phyloP scores from a whole-genome alignment of 345 rosid species.

The Draba incana region DNA sequence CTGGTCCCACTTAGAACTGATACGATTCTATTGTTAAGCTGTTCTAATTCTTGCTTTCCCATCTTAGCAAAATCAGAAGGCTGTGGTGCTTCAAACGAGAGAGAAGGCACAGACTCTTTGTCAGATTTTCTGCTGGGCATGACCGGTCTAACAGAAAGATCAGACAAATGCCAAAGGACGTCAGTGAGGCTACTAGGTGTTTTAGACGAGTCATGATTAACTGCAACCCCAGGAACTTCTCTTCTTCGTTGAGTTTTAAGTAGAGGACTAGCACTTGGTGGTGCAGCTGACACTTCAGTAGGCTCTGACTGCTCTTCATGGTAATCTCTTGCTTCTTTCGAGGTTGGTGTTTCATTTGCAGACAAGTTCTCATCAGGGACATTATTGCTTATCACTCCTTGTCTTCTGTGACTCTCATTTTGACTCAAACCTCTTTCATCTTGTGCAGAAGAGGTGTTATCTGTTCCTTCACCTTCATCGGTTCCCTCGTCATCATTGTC shows the following conservation, averaged over 20 bases:
- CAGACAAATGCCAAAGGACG: slow-evolving; percentile 92
- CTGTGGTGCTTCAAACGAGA: slow-evolving; percentile 74
- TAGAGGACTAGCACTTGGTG: slow-evolving; percentile 70
- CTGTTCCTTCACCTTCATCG: slow-evolving; percentile 75
- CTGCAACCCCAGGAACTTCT: slow-evolving; percentile 54
- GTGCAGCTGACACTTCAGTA: slow-evolving; percentile 61
- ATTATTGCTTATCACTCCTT: slow-evolving; percentile 50
- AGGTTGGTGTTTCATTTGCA: slow-evolving; percentile 45
- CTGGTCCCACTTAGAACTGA: slow-evolving; percentile 63
- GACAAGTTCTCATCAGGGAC: slow-evolving; percentile 45
- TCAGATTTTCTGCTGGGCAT: slow-evolving; percentile 96
- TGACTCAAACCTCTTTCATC: slow-evolving; percentile 47
- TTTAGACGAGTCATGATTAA: slow-evolving; percentile 61
- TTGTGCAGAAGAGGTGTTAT: slow-evolving; percentile 45
- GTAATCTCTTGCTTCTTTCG: slow-evolving; percentile 52
- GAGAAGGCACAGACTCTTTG: slow-evolving; percentile 70
- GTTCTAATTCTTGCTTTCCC: slow-evolving; percentile 77
- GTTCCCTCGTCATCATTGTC: slow-evolving; percentile 71
- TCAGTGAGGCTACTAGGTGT: slow-evolving; percentile 61
- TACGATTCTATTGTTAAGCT: slow-evolving; percentile 59
- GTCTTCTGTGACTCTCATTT: slow-evolving; percentile 44
- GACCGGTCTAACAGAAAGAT: slow-evolving; percentile 95
- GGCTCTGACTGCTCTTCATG: slow-evolving; percentile 66
- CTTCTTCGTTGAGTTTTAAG: slow-evolving; percentile 59
- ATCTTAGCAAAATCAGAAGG: slow-evolving; percentile 75